These are phyloP conservation scores for Yamadazyma nakazawae DNA, from an alignment of 805 yeast genomes.

Conservation along the genomic window DNA sequence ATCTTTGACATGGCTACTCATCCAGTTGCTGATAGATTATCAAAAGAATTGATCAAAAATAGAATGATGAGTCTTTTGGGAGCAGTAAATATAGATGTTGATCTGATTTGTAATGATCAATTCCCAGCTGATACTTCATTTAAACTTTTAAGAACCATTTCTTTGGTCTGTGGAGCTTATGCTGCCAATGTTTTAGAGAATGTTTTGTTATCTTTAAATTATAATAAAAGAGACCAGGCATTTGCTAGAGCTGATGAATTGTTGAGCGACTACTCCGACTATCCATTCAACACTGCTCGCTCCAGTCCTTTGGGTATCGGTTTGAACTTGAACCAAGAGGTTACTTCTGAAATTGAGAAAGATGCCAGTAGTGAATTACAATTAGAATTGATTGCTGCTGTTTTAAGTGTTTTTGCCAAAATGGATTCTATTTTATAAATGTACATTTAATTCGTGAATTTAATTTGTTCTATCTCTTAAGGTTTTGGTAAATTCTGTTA, in stretches of 20 bases:
- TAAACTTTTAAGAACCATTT: slow-evolving; percentile 70
- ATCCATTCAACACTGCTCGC: slow-evolving; percentile 63
- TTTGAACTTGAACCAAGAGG: slow-evolving; percentile 60
- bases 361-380: slow-evolving; percentile 56
- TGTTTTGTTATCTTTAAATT: slow-evolving; percentile 68
- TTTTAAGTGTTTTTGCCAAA: slow-evolving; percentile 81
- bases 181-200: slow-evolving; percentile 97
- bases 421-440: slow-evolving; percentile 79
- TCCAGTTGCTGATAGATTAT: slow-evolving; percentile 82
- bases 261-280: slow-evolving; percentile 75
- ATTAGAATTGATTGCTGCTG: slow-evolving; percentile 90
- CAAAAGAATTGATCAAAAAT: slow-evolving; percentile 76
- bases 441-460: slow-evolving; percentile 5
- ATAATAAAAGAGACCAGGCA: slow-evolving; percentile 89
- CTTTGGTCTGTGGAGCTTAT: slow-evolving; percentile 83
- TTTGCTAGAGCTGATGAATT: slow-evolving; percentile 93
- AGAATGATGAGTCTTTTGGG: slow-evolving; percentile 70
- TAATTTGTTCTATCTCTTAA: slow-evolving; percentile 1
- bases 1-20: slow-evolving; percentile 98
- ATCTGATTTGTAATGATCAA: slow-evolving; percentile 42
- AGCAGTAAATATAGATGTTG: slow-evolving; percentile 60
- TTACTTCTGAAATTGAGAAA: slow-evolving; percentile 49
- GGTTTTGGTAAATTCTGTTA: not conserved
- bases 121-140: slow-evolving; percentile 69
- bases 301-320: slow-evolving; percentile 69